A percentile compares a stretch with the other conserved stretches of the same genome.
These are phyloP conservation scores for Tremellales sp. DNA, from an alignment of 1,284 basidiomycete genomes.

Conservation along the genomic window DNA sequence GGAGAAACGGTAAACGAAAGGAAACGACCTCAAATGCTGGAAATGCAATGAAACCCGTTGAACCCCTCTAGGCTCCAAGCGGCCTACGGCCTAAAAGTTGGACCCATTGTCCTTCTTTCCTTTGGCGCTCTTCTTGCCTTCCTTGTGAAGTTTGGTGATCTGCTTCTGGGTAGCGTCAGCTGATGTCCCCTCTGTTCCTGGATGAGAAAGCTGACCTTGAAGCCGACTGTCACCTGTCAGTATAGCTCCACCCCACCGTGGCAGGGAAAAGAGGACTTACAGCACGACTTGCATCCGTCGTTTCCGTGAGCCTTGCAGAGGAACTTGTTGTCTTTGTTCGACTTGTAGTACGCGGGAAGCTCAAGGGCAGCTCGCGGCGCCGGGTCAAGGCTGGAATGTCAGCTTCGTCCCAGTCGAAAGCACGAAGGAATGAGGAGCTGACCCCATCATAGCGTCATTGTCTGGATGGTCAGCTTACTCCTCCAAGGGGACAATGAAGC, in stretches of 20 bases:
- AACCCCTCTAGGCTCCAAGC: too few species aligned
- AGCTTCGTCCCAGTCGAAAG: background rate
- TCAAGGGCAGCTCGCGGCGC: conserved; percentile 40
- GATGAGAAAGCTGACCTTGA: too few species aligned
- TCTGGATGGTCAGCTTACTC: conserved; percentile 20
- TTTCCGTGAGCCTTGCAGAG: conserved; percentile 49
- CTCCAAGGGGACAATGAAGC: background rate
- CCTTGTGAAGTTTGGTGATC: conserved; percentile 46
- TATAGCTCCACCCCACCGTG: too few species aligned
- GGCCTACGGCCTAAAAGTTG: conserved; percentile 37
- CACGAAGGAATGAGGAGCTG: background rate
- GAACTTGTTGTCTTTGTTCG: conserved; percentile 44
- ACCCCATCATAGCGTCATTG: conserved; percentile 49
- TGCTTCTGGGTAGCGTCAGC: too few species aligned
- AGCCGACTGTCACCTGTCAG: too few species aligned
- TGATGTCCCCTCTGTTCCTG: too few species aligned
- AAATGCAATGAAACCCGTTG: too few species aligned
- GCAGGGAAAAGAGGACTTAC: conserved; percentile 35
- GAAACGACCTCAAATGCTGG: background rate
- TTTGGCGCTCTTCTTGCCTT: conserved; percentile 43
- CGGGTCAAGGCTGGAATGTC: conserved; percentile 34
- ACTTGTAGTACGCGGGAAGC: conserved; percentile 42
- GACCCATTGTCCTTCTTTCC: conserved; percentile 26
- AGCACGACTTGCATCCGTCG: conserved; percentile 46
- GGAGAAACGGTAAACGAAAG: background rate